These are phyloP conservation scores for Mucor ambiguus DNA, from an alignment of 371 early-diverging fungal species.

Conservation along the genomic window DNA sequence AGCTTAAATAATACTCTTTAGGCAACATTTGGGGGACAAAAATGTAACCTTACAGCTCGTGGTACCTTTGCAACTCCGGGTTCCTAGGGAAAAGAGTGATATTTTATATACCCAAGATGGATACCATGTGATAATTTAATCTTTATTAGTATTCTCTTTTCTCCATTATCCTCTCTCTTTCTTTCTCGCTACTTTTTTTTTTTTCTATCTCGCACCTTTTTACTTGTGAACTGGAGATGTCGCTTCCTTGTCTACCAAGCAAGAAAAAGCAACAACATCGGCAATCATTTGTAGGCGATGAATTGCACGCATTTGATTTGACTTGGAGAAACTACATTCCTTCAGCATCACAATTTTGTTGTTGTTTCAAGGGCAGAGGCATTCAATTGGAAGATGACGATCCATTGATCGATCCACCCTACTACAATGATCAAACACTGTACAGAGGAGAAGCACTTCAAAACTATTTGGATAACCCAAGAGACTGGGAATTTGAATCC, in stretches of 20 bases:
- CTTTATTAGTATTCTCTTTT: neutral
- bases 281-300: constrained; percentile 7
- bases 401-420: constrained; percentile 27
- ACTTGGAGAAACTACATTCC: constrained; percentile 54
- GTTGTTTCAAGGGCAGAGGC: constrained; percentile 20
- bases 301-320: constrained; percentile 43
- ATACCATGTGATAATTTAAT: constrained; percentile 23
- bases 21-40: neutral
- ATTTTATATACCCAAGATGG: constrained; percentile 5
- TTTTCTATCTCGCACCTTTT: constrained; percentile 4
- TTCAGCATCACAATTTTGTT: constrained; percentile 32
- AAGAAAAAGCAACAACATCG: constrained; percentile 15
- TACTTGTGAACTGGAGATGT: constrained; percentile 3
- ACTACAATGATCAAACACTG: constrained; percentile 35
- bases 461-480: constrained; percentile 28
- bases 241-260: constrained; percentile 21
- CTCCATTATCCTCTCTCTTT: neutral
- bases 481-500: constrained; percentile 39
- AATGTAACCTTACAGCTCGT: neutral
- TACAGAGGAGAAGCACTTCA: constrained; percentile 32
- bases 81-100: constrained; percentile 4
- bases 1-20: neutral
- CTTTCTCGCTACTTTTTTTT: constrained; percentile 3
- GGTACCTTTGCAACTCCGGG: neutral
- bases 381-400: constrained; percentile 43